These are phyloP conservation scores for Liquidambar formosana DNA, from an alignment of 164 flowering plant species.

Conservation along the genomic window DNA sequence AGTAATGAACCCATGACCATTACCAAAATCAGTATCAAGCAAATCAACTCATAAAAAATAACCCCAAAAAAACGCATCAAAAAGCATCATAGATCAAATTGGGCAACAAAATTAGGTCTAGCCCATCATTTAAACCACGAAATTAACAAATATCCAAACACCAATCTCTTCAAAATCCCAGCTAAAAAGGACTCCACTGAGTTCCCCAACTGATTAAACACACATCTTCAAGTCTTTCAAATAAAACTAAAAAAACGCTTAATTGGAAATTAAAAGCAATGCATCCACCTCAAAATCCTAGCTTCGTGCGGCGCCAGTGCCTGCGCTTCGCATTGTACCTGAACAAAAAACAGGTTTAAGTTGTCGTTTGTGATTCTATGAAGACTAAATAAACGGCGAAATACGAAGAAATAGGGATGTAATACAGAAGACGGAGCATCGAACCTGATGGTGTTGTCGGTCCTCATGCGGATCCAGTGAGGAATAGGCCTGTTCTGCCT, in stretches of 20 bases:
- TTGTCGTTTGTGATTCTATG: background rate
- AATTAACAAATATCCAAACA: background rate
- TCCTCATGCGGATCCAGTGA: slow-evolving; percentile 65
- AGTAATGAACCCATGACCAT: no score
- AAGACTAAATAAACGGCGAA: background rate
- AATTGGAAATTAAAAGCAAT: background rate
- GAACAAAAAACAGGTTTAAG: background rate
- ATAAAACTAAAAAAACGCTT: background rate
- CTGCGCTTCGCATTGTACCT: slow-evolving; percentile 57
- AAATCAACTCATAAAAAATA: background rate
- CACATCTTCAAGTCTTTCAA: background rate
- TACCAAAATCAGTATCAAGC: no score
- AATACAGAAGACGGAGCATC: background rate
- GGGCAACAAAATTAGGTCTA: background rate
- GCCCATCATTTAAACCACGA: background rate
- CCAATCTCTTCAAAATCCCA: background rate
- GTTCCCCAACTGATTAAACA: slow-evolving; percentile 1
- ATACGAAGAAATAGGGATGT: background rate
- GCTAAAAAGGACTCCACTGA: background rate
- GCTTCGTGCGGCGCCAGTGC: slow-evolving; percentile 56
- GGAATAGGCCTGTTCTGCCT: slow-evolving; percentile 67
- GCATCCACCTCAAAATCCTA: slow-evolving; percentile 33
- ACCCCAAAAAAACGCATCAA: background rate
- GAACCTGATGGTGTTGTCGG: slow-evolving; percentile 60
- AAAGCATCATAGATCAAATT: background rate